Percentiles rank a stretch among this genome's conserved stretches.
Evolutionary conservation across 441 rosid species (phyloP).

Genomic region (Adansonia madagascariensis): DNA sequence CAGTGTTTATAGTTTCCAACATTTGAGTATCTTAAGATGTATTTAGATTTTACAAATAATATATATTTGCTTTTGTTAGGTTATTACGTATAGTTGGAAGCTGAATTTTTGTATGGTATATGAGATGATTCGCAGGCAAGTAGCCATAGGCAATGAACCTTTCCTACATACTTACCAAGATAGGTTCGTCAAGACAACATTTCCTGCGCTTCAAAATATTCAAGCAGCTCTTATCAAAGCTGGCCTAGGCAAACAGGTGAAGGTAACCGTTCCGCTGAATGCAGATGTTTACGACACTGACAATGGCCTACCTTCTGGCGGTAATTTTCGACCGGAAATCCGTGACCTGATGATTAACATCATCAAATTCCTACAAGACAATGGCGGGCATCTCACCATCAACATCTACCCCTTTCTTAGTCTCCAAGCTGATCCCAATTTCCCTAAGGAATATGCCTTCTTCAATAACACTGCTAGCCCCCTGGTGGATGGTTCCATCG

Average conservation of each 20-base stretch:
- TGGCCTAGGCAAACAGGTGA: constrained; percentile 60
- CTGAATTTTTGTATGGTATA: not conserved
- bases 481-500: constrained; percentile 60
- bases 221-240: constrained; percentile 78
- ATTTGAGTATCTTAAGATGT: no score
- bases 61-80: not conserved
- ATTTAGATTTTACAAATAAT: not conserved
- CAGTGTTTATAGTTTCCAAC: no score
- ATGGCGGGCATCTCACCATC: constrained; percentile 66
- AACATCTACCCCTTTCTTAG: constrained; percentile 92
- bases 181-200: constrained; percentile 50
- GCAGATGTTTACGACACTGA: constrained; percentile 74
- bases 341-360: constrained; percentile 53
- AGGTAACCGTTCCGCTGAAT: constrained; percentile 77
- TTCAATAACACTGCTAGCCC: constrained; percentile 64
- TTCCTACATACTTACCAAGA: constrained; percentile 75
- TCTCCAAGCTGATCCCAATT: constrained; percentile 67
- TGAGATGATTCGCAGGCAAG: constrained; percentile 45
- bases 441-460: constrained; percentile 82
- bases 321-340: constrained; percentile 71
- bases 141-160: constrained; percentile 89
- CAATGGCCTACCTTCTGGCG: constrained; percentile 70
- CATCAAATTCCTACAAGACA: constrained; percentile 54
- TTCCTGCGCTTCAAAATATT: constrained; percentile 76
- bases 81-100: not conserved